Evolutionary conservation across 495 filamentous ascomycete genomes (phyloP), one percentile per base, ranked within the genome.

Genomic region (Bombardia bombarda): DNA sequence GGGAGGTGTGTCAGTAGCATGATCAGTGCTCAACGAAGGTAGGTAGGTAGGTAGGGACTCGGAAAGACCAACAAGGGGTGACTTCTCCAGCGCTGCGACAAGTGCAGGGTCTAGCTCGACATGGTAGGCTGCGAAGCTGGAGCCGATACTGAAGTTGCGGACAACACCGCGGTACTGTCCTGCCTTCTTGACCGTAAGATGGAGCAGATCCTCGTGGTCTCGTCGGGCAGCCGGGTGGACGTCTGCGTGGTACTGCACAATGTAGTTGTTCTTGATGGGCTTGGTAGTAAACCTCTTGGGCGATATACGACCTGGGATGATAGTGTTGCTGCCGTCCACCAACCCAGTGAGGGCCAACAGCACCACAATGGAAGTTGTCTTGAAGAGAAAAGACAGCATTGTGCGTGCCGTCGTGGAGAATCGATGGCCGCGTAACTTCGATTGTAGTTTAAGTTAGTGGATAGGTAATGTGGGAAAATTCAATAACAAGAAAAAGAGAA

Each of bases 181-280:
- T 12, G 21, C 21, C 2, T 18, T 21, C 1, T 3, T 21, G 4
- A 34, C 43, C 1, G 20, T 5, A 18, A 9, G 3, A 18, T 43
- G 43, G 19, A 43, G 18, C 18, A 14, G 12, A 1, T 0, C 28
- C 12, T 43, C 32, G 12, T 51, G 49, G 17, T 17, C 1, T 0
- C 4, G 26, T 12, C 49, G 43, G 21, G 8, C 30, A 13, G 4
- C 14, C 9, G 21, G 9, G 22, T 38, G 14, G 22, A 38, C 17
- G 13, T 28, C 20, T 19, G 39, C 38, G n/a, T 35, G 43, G 30
- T 51, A 51, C 17, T 51, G 49, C 1, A 51, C 25, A 22, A 51
- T 51, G 43, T 43, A 51, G 13, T 43, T 43, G 40, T 46, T 46
- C 12, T 24, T 38, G 35, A 46, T 51, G 6, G 46, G 40, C 12